A percentile compares a stretch with the other conserved stretches of the same genome.
These are phyloP conservation scores for Aspergillus sp. DNA, from an alignment of 2,329 filamentous ascomycete genomes.

Conservation along the genomic window DNA sequence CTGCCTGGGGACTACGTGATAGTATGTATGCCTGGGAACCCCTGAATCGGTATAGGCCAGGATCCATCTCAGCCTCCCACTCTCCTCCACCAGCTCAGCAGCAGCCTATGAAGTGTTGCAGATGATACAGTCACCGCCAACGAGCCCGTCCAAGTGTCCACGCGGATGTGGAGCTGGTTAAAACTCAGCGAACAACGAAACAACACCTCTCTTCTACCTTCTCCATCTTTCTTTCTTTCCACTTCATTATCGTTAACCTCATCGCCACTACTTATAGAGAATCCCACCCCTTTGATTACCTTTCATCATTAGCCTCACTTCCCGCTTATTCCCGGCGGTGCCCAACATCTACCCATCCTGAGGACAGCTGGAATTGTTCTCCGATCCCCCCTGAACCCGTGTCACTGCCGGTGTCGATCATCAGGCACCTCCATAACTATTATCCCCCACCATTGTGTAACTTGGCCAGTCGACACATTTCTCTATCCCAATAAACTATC, in stretches of 20 bases:
- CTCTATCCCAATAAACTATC: too few species aligned
- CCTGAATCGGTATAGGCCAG: background rate
- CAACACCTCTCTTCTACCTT: background rate
- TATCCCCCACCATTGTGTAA: background rate
- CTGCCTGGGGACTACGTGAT: background rate
- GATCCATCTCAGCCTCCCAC: background rate
- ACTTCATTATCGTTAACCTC: background rate
- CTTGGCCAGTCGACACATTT: background rate
- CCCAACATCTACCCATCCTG: background rate
- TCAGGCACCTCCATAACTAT: background rate
- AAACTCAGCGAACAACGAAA: slow-evolving; percentile 1
- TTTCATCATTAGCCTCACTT: background rate
- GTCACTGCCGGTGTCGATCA: background rate
- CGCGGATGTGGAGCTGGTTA: slow-evolving; percentile 1
- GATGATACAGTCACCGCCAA: slow-evolving; percentile 3
- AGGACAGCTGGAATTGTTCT: background rate
- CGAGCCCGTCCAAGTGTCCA: background rate
- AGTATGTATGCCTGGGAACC: too few species aligned
- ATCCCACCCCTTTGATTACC: background rate
- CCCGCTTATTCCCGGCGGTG: background rate
- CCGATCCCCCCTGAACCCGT: background rate
- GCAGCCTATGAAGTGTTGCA: background rate
- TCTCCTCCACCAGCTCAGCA: background rate
- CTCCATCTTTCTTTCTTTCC: background rate
- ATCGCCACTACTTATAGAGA: background rate